A percentile compares a stretch with the other conserved stretches of the same genome.
phyloP scores from a whole-genome alignment of 1,284 basidiomycete genomes.

The Rhodotorula sp. region DNA sequence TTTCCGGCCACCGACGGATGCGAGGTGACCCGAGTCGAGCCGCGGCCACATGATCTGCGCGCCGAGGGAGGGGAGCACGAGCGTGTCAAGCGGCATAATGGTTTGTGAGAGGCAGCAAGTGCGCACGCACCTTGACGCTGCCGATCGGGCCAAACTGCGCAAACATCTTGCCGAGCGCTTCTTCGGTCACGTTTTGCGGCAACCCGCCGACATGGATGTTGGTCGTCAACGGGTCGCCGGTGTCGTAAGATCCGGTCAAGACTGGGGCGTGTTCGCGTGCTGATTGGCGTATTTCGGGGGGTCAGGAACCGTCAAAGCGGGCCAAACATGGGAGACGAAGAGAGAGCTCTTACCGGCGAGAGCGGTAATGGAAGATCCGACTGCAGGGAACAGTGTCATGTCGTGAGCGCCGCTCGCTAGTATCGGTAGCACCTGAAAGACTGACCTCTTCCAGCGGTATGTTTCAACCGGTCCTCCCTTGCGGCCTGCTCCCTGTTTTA shows the following conservation, averaged over 20 bases:
- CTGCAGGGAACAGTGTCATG: constrained; percentile 40
- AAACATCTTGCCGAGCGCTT: constrained; percentile 80
- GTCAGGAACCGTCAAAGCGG: neutral
- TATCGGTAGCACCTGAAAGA: neutral
- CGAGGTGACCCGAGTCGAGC: constrained; percentile 35
- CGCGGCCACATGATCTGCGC: constrained; percentile 89
- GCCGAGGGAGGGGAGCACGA: too few species aligned
- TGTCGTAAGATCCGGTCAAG: constrained; percentile 71
- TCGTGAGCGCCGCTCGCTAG: neutral
- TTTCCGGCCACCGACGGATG: constrained; percentile 51
- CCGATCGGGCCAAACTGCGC: constrained; percentile 59
- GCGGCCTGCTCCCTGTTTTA: constrained; percentile 76
- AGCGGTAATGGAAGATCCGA: constrained; percentile 71
- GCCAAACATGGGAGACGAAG: too few species aligned
- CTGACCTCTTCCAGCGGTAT: constrained; percentile 53
- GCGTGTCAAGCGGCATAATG: too few species aligned
- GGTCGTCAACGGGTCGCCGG: constrained; percentile 81
- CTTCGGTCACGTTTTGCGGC: constrained; percentile 78
- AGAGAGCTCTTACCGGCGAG: constrained; percentile 63
- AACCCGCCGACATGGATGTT: constrained; percentile 76
- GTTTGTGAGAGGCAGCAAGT: too few species aligned
- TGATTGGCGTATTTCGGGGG: neutral
- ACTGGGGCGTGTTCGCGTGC: constrained; percentile 39
- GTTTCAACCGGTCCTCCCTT: constrained; percentile 75
- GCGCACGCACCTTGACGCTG: constrained; percentile 49